Evolutionary conservation across 306 rosid genomes (phyloP), one percentile per base, ranked within the genome.

Genomic region (Quercus dentata): DNA sequence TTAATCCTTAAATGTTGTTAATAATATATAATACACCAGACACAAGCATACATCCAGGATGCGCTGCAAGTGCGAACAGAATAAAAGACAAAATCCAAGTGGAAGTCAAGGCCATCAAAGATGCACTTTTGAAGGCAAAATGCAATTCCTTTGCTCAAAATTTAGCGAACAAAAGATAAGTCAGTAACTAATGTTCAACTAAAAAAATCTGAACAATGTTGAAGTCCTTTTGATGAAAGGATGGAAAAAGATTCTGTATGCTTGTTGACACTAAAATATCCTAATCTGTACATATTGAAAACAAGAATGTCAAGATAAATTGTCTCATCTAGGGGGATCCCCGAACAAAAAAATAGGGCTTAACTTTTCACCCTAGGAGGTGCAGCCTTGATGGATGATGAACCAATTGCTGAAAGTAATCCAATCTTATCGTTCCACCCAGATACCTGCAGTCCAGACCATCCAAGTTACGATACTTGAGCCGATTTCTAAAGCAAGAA

Each of bases 251-350:
- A 86, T 80, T 82, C 82, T 89, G 90, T 83, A 81, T 87, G 81
- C 74, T 88, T 88, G 83, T 82, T 86, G 88, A 82, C 92, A 71
- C 95, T 87, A 90, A 76, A 89, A 89, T 88, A 89, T 83, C 88
- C 97, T 90, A 94, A 72, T 57, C 94, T 94, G 96, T 89, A 89
- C 97, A 89, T 80, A 86, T 80, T 83, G 82, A 82, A 83, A 84
- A 80, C 75, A 78, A 77, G 74, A 72, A 69, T 84, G 91, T 90
- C 89, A 79, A 85, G 69, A 82, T 62, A 81, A 76, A 79, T 84
- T 61, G 82, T 88, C 87, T 87, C 80, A 76, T 83, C 87, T 65
- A 69, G 62, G 79, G 80, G 85, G 76, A 82, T 78, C 87, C 93
- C 89, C 87, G 82, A 76, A 44, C 83, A 84, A 74, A 89, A 89